Evolutionary conservation across 2,329 filamentous ascomycete species (phyloP).

Genomic region (Graphilbum ipis-grandicollis): DNA sequence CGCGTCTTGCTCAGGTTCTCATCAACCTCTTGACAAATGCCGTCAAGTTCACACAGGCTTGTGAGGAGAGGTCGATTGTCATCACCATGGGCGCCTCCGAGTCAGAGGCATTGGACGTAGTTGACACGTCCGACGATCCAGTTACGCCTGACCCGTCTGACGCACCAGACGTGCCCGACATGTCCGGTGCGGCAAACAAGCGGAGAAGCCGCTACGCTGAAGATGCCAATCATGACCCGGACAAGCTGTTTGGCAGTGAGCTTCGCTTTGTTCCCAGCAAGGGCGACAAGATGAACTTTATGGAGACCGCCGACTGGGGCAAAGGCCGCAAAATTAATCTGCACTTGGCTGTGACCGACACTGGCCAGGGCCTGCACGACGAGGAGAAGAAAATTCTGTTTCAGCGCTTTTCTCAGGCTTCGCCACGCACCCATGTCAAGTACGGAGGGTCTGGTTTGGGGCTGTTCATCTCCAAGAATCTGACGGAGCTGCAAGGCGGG

Average conservation of each 20-base stretch:
- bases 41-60: slow-evolving; percentile 46
- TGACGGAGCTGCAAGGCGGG: slow-evolving; percentile 69
- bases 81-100: slow-evolving; percentile 48
- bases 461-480: slow-evolving; percentile 58
- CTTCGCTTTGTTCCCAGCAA: slow-evolving; percentile 18
- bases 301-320: slow-evolving; percentile 49
- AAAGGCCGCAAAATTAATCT: slow-evolving; percentile 53
- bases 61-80: slow-evolving; percentile 39
- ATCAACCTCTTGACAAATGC: slow-evolving; percentile 60
- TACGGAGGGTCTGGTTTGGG: slow-evolving; percentile 68
- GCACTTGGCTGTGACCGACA: slow-evolving; percentile 55
- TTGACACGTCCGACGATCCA: too few species aligned
- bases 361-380: slow-evolving; percentile 50
- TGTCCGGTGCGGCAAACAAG: background rate
- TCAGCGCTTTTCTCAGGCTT: slow-evolving; percentile 63
- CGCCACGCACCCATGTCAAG: slow-evolving; percentile 56
- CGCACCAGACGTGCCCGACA: too few species aligned
- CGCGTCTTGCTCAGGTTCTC: slow-evolving; percentile 52
- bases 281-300: slow-evolving; percentile 12
- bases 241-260: slow-evolving; percentile 13
- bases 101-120: background rate
- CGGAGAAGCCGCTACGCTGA: background rate
- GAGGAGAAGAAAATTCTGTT: slow-evolving; percentile 60
- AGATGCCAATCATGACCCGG: background rate
- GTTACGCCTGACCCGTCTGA: too few species aligned